Conservation (phyloP, 2,329 filamentous ascomycete species). For the Sarocladium oryzae region DNA sequence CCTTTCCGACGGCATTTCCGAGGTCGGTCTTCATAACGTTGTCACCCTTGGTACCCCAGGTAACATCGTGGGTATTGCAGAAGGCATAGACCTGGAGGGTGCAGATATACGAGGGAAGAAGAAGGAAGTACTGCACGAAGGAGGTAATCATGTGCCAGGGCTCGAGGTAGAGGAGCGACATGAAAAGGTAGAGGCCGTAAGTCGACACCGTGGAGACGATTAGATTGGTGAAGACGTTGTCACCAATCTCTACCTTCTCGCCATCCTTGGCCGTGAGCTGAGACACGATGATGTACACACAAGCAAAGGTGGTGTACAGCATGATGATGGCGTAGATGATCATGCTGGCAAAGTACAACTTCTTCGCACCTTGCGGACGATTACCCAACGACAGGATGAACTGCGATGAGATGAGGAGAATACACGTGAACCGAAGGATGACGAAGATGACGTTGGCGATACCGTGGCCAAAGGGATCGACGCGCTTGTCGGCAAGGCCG, state of each 20-base stretch:
- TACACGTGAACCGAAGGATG: constrained; percentile 75
- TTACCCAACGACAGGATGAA: constrained; percentile 97
- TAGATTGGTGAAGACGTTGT: constrained; percentile 91
- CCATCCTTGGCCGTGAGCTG: constrained; percentile 56
- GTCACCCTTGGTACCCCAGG: constrained; percentile 98
- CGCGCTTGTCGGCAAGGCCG: constrained; percentile 67
- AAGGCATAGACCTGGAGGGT: constrained; percentile 97
- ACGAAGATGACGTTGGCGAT: constrained; percentile 82
- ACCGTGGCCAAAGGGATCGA: constrained; percentile 88
- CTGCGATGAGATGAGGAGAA: constrained; percentile 85
- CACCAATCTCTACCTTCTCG: constrained; percentile 54
- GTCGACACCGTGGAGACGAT: constrained; percentile 87
- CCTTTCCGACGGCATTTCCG: constrained; percentile 73
- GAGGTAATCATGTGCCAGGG: constrained; percentile 99
- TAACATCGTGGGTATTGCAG: constrained; percentile 98
- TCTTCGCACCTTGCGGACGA: constrained; percentile 87
- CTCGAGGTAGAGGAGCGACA: constrained; percentile 93
- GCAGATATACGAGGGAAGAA: constrained; percentile 91
- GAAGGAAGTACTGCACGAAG: constrained; percentile 82
- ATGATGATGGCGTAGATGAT: constrained; percentile 90
- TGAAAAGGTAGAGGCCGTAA: constrained; percentile 88
- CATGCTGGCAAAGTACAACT: constrained; percentile 82
- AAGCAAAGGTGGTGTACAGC: constrained; percentile 87
- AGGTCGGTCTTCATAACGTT: constrained; percentile 92
- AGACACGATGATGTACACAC: constrained; percentile 80